Conservation (phyloP, 208 protist genomes). For the Trypanosoma caninum region DNA sequence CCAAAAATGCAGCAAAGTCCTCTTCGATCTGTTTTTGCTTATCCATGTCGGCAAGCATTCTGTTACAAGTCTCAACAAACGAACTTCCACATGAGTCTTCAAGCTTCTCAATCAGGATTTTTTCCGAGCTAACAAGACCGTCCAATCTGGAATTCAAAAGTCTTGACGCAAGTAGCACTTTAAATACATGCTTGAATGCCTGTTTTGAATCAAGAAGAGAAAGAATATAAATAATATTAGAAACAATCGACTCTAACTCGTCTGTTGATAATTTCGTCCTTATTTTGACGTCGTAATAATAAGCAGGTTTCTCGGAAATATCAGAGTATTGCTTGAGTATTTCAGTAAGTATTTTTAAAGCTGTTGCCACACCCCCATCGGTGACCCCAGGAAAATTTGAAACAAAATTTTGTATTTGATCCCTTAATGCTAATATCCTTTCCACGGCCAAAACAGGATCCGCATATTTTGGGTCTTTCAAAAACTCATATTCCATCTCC, state of each 20-base stretch:
- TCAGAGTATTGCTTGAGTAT: conserved; percentile 37
- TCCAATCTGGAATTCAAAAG: conserved; percentile 56
- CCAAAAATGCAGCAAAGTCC: conserved; percentile 15
- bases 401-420: conserved; percentile 13
- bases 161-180: conserved; percentile 45
- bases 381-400: conserved; percentile 6
- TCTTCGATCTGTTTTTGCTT: conserved; percentile 20
- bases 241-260: conserved; percentile 17
- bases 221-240: conserved; percentile 47
- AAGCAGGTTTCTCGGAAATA: conserved; percentile 51
- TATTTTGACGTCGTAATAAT: conserved; percentile 56
- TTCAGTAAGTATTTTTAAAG: conserved; percentile 14
- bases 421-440: conserved; percentile 12
- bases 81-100: conserved; percentile 42
- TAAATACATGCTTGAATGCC: conserved; percentile 59
- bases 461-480: not conserved
- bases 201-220: conserved; percentile 56
- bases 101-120: conserved; percentile 45
- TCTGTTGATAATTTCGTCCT: conserved; percentile 23
- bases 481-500: conserved; percentile 14
- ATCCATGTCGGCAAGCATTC: conserved; percentile 65
- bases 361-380: conserved; percentile 6
- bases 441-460: conserved; percentile 7
- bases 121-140: conserved; percentile 31
- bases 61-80: conserved; percentile 55